Base-by-base conservation (phyloP, 257 asterid species). In the Solanum sparsipilum region DNA sequence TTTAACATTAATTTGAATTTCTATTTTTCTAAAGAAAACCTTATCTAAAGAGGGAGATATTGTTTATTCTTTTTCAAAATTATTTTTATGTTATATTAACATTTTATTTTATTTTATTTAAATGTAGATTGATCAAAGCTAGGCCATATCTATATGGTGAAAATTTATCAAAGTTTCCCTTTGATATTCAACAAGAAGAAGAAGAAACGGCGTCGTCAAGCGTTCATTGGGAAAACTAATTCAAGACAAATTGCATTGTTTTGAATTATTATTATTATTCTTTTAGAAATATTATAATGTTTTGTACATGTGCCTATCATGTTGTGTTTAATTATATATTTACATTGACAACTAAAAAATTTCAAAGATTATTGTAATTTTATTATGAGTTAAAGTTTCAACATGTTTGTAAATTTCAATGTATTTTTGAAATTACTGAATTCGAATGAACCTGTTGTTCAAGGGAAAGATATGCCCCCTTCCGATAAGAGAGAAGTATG, bases 181-280 rank as follows among this genome's bases (percentile, higher is more conserved):
- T 46, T 18, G 86, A 82, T 4, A 29, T 82, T 15, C 86, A 82
- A 25, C 70, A 29, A 82, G 3, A 82, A 82, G 86, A 81, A 16
- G 85, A 82, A 48, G 86, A 82, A 82, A 82, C 86, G 70, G 86
- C 86, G 70, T 82, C 70, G 44, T 82, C 86, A 29, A 48, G 86
- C 70, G 11, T 18, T 18, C 86, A 82, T 82, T 82, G 86, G 86
- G 86, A 82, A 48, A 82, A 9, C 86, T 82, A 48, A 82, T 48
- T 46, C 70, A 31, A 48, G 29, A 48, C 86, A 82, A 48, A 48
- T 72, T 48, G 18, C 12, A 18, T 81, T 82, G 58, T 76, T 31
- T 29, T 82, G 70, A 82, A 31, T 18, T 44, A 16, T 76, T 39
- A 76, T 65, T 65, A 67, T 25, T 65, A 71, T 79, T 79, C 85